Base-by-base conservation (phyloP, 2,329 filamentous ascomycete genomes). In the Cryoendolithus antarcticus region DNA sequence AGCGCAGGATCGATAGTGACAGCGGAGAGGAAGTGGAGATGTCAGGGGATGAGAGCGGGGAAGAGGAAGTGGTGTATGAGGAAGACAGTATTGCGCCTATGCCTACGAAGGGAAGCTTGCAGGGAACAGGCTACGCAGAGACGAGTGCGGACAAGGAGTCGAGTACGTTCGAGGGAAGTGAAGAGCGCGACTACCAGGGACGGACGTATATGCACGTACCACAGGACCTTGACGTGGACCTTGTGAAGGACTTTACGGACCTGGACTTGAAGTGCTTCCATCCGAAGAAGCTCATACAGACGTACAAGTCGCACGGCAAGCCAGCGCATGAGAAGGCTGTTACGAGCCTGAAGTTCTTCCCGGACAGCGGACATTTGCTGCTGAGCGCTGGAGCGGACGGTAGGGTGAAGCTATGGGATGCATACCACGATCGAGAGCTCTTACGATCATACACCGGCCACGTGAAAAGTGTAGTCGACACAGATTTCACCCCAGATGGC, bases 161-260 rank as follows among this genome's bases (percentile, higher is more conserved):
- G 38, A 86, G 81, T 32, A 80, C 78, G 33, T 98, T 96, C 63
- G 82, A 94, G 55, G 91, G 88, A 45, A 72, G 73, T 31, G 71
- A 83, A 56, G 70, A 91, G 62, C 81, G 79, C 67, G 91, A 98
- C 60, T 98, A 98, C 65, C 83, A 93, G 59, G 91, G 91, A 35
- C 73, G 91, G 48, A 93, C 89, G 28, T 98, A 94, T 60, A 95
- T 98, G 89, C 91, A 98, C 62, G 72, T 96, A 34, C 91, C 91
- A 3, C 86, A 86, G 59, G 88, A 94, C 58, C 66, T 94, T 62
- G 84, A 86, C 55, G 69, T 94, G 58, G 83, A 93, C 57, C 69
- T 98, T 51, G 61, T 71, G 33, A 84, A 83, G 52, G 86, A 80
- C 55, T 62, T 75, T 56, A 88, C 88, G 57, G 96, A 94, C 61